phyloP scores from a whole-genome alignment of 148 eudicot species.

The Cornus florida region DNA sequence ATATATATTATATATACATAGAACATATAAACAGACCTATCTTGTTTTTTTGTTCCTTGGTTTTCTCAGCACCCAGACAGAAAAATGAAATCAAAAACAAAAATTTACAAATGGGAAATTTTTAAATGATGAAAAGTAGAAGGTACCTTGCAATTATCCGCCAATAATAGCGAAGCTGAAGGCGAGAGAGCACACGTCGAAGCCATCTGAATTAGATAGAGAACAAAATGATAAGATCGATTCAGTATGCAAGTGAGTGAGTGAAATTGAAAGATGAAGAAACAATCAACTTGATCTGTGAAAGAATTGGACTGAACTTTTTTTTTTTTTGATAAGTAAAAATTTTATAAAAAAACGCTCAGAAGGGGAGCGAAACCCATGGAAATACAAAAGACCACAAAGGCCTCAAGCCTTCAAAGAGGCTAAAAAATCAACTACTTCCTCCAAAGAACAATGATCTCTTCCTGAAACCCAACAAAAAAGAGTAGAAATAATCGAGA shows the following conservation, averaged over 20 bases:
- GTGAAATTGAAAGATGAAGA: not conserved
- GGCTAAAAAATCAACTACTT: no score
- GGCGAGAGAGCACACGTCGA: slow-evolving; percentile 50
- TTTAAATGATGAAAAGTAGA: not conserved
- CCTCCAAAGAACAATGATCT: no score
- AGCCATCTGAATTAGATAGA: slow-evolving; percentile 40
- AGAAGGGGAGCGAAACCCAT: no score
- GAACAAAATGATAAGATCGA: not conserved
- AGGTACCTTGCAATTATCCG: slow-evolving; percentile 47
- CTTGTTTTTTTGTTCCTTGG: not conserved
- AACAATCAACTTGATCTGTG: not conserved
- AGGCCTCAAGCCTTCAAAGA: no score
- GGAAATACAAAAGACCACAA: no score
- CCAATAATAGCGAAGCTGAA: slow-evolving; percentile 42
- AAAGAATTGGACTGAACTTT: not conserved
- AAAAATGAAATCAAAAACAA: not conserved
- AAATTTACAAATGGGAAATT: not conserved
- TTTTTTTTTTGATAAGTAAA: no score
- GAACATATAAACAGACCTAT: no score
- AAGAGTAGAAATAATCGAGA: no score
- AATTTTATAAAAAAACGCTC: no score
- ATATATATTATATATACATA: no score
- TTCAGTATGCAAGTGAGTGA: not conserved
- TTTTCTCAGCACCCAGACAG: not conserved
- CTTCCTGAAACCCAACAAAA: no score